These are phyloP conservation scores for Flaveria robusta DNA, from an alignment of 129 eudicot species.

Conservation along the genomic window DNA sequence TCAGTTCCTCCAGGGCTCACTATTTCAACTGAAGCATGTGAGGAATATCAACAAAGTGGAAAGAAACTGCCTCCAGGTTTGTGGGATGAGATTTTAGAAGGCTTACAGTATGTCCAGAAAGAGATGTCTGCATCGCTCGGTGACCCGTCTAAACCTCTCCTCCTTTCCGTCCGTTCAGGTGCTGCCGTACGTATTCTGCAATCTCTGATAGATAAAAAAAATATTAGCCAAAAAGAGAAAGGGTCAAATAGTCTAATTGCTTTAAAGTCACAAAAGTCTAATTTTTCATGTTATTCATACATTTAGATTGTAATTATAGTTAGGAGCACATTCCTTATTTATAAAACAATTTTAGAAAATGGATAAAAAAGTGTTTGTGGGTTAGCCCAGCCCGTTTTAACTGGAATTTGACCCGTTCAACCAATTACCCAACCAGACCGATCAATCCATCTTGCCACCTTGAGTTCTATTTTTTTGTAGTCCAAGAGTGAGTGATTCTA, in stretches of 20 bases:
- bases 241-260: background rate
- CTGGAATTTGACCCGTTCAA: background rate
- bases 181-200: conserved; percentile 67
- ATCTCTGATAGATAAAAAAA: background rate
- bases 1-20: conserved; percentile 98
- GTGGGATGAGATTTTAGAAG: conserved; percentile 90
- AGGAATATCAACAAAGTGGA: conserved; percentile 79
- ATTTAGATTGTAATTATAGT: background rate
- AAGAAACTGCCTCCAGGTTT: conserved; percentile 70
- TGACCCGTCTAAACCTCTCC: conserved; percentile 88
- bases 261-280: background rate
- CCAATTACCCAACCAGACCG: background rate
- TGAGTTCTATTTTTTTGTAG: no score
- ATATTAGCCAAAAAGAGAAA: background rate
- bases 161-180: conserved; percentile 93
- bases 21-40: conserved; percentile 97
- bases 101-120: conserved; percentile 63
- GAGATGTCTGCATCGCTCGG: conserved; percentile 92
- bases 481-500: no score
- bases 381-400: background rate
- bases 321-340: background rate
- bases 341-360: background rate
- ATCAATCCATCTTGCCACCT: background rate
- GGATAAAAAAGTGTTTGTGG: background rate
- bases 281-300: background rate